Evolutionary conservation across 345 rosid genomes (phyloP), one percentile per base, ranked within the genome.

Genomic region (Eutrema japonicum): DNA sequence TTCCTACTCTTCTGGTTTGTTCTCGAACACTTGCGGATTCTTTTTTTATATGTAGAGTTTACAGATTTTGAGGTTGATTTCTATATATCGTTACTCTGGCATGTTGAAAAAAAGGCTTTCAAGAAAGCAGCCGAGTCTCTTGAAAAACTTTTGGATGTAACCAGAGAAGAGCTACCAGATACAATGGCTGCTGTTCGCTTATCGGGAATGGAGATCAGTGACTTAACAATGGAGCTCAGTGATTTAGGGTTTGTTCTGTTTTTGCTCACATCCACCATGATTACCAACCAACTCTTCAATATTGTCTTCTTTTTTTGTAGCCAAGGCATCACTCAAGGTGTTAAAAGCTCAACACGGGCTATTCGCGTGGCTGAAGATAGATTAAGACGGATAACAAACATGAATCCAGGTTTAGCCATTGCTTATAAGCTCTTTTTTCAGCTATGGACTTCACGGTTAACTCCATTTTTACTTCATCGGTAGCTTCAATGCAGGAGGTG

Each of bases 131-230:
- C 96, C 0, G 97, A 93, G 64, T 93, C 98, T 0, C 70, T 89
- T 45, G 94, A 86, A 75, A 88, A 91, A 84, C 85, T 93, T 68
- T 71, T 91, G 86, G 97, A 93, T 87, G 88, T 80, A 16, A 81
- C 91, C 1, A 86, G 95, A 84, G 96, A 89, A 68, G 98, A 89
- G 82, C 87, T 93, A 64, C 97, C 98, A 1, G 91, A 83, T 75
- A 93, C 96, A 51, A 91, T 93, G 98, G 97, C 95, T 55, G 97
- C 97, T 22, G 64, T 93, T 55, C 85, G 97, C 2, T 81, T 93
- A 69, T 89, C 98, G 0, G 97, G 98, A 59, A 93, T 93, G 97
- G 98, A 93, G 87, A 93, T 93, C 38, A 88, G 90, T 72, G 97
- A 91, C 83, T 83, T 93, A 30, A 91, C 96, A 0, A 85, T 85